Conservation (phyloP, 2,329 filamentous ascomycete species). For the Fusarium odoratissimum region DNA sequence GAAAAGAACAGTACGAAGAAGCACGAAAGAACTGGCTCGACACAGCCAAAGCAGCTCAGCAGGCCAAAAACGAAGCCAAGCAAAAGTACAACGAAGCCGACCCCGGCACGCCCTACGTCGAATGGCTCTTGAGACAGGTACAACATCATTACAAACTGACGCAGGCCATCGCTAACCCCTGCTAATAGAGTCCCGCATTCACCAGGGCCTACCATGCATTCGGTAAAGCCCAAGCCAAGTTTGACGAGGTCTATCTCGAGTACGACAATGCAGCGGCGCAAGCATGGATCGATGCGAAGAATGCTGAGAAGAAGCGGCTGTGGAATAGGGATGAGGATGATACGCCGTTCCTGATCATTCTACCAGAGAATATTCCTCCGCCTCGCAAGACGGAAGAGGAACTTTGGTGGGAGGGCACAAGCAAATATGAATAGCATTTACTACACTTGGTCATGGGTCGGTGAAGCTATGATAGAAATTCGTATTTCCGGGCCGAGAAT, state of each 20-base stretch:
- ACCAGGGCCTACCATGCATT: not conserved
- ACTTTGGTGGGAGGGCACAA: not conserved
- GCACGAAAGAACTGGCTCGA: not conserved
- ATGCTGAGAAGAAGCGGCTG: not conserved
- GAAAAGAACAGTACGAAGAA: not conserved
- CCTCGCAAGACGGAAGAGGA: not conserved
- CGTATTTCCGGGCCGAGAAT: not conserved
- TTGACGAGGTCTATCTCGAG: not conserved
- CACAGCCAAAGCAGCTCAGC: not conserved
- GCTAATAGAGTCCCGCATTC: not conserved
- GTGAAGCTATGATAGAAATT: not conserved
- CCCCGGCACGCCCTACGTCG: not conserved
- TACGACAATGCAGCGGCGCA: not conserved
- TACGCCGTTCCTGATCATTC: not conserved
- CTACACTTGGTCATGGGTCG: too few species aligned
- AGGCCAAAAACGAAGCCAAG: not conserved
- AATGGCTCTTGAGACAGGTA: not conserved
- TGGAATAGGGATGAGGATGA: not conserved
- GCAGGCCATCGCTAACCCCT: not conserved
- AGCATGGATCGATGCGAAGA: not conserved
- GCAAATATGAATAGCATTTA: not conserved
- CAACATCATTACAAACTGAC: not conserved
- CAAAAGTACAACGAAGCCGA: not conserved
- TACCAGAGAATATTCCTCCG: not conserved
- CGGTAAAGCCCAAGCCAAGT: not conserved